Percentiles rank a stretch among this genome's conserved stretches.
These are phyloP conservation scores for Fusarium sambucinum DNA, from an alignment of 2,329 filamentous ascomycete genomes.

Conservation along the genomic window DNA sequence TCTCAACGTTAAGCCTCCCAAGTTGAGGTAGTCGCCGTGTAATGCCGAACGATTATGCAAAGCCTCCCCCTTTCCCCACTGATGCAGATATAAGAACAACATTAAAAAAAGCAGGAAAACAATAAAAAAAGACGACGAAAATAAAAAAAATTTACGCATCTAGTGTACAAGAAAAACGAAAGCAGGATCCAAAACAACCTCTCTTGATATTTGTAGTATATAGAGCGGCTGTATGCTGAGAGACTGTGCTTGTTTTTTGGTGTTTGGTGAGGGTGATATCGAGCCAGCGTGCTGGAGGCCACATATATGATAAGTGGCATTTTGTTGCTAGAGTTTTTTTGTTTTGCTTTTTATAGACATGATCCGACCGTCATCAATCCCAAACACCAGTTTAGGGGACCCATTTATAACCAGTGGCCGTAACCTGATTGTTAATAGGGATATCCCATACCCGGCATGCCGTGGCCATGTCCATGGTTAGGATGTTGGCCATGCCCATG, in stretches of 20 bases:
- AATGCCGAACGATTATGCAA: conserved; percentile 40
- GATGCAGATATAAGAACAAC: conserved; percentile 30
- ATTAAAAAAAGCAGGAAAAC: conserved; percentile 7
- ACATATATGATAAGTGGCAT: conserved; percentile 8
- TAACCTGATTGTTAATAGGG: conserved; percentile 37
- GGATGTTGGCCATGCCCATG: conserved; percentile 39
- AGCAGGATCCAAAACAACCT: conserved; percentile 45
- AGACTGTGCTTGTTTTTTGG: conserved; percentile 20
- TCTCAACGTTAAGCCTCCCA: conserved; percentile 28
- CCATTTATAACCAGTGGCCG: not conserved
- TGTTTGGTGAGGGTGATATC: conserved; percentile 30
- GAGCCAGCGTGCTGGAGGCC: conserved; percentile 7
- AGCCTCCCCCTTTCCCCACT: conserved; percentile 10
- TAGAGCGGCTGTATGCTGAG: conserved; percentile 40
- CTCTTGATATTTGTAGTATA: conserved; percentile 43
- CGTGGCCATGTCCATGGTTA: conserved; percentile 25
- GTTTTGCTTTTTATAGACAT: not conserved
- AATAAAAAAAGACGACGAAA: conserved; percentile 9
- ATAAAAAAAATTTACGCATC: conserved; percentile 11
- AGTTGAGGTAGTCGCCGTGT: conserved; percentile 9
- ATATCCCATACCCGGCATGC: conserved; percentile 49
- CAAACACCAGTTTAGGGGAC: not conserved
- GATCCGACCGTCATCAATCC: not conserved
- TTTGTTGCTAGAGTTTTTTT: conserved; percentile 20
- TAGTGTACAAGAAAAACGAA: conserved; percentile 44